These are phyloP conservation scores for Alloascoidea hylecoeti DNA, from an alignment of 805 yeast species.

Conservation along the genomic window DNA sequence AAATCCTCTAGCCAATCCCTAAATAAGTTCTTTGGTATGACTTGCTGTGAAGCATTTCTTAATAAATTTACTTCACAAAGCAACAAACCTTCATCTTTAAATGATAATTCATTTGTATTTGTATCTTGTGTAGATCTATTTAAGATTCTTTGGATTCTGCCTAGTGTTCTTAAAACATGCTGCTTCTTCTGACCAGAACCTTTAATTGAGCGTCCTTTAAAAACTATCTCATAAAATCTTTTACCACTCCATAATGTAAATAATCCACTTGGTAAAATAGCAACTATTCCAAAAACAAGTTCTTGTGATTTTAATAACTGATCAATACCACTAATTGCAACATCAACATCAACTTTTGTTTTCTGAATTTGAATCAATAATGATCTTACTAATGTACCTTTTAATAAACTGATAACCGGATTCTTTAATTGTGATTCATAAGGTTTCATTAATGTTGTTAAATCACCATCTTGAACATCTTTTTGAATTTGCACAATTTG, in stretches of 20 bases:
- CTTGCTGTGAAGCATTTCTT: slow-evolving; percentile 28
- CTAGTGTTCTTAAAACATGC: slow-evolving; percentile 28
- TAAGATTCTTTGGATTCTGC: slow-evolving; percentile 44
- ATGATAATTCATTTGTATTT: slow-evolving; percentile 13
- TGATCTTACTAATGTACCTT: slow-evolving; percentile 65
- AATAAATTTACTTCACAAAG: slow-evolving; percentile 53
- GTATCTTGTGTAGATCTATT: slow-evolving; percentile 13
- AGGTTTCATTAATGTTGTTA: slow-evolving; percentile 63
- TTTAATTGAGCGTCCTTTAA: slow-evolving; percentile 13
- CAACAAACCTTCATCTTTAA: slow-evolving; percentile 40
- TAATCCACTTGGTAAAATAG: slow-evolving; percentile 68
- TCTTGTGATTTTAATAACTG: slow-evolving; percentile 82
- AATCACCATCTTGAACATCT: slow-evolving; percentile 56
- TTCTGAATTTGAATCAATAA: slow-evolving; percentile 88
- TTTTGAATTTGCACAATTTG: slow-evolving; percentile 21
- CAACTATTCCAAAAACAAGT: slow-evolving; percentile 84
- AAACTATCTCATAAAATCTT: slow-evolving; percentile 14
- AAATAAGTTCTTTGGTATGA: slow-evolving; percentile 34
- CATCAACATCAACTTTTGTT: slow-evolving; percentile 87
- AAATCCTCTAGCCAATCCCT: slow-evolving; percentile 52
- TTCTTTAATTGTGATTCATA: slow-evolving; percentile 64
- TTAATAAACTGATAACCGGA: slow-evolving; percentile 50
- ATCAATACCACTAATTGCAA: slow-evolving; percentile 86
- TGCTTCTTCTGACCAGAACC: slow-evolving; percentile 16
- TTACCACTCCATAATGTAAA: slow-evolving; percentile 12